Evolutionary conservation across 1,139 yeast species (phyloP).

Genomic region (Pichia kudriavzevii): DNA sequence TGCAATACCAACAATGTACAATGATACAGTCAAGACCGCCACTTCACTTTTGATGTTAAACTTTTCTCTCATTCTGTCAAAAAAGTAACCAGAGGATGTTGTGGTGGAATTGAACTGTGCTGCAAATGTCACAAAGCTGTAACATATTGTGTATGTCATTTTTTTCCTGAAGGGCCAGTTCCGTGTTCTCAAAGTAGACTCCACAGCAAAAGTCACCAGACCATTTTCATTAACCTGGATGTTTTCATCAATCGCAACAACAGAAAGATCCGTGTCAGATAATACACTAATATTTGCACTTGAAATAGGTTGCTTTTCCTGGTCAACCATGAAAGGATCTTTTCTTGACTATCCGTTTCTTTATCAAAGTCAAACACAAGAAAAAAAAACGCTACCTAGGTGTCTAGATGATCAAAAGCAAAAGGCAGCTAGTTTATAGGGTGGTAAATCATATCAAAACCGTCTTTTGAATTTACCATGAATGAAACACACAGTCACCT

Average conservation of each 20-base stretch:
- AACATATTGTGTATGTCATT: conserved; percentile 33
- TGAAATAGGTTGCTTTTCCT: too few species aligned
- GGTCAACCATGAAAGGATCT: too few species aligned
- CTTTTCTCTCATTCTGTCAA: conserved; percentile 33
- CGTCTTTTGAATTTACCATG: too few species aligned
- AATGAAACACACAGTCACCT: too few species aligned
- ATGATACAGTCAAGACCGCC: conserved; percentile 59
- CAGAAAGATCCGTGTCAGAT: neutral
- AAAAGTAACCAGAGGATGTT: conserved; percentile 25
- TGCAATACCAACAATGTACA: conserved; percentile 63
- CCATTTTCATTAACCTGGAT: conserved; percentile 8
- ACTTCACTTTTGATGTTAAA: conserved; percentile 47
- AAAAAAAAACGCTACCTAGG: too few species aligned
- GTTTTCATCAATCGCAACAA: conserved; percentile 4
- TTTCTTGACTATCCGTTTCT: too few species aligned
- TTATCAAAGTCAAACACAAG: too few species aligned
- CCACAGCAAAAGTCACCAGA: conserved; percentile 20
- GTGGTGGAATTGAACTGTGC: conserved; percentile 39
- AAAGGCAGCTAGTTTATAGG: too few species aligned
- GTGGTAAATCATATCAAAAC: too few species aligned
- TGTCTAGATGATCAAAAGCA: too few species aligned
- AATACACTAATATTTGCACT: too few species aligned
- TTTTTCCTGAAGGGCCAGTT: conserved; percentile 32
- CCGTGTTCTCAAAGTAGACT: conserved; percentile 14
- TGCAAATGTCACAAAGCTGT: conserved; percentile 35